Evolutionary conservation across 768 basidiomycete species (phyloP).

Genomic region (Mycena leptocephala): DNA sequence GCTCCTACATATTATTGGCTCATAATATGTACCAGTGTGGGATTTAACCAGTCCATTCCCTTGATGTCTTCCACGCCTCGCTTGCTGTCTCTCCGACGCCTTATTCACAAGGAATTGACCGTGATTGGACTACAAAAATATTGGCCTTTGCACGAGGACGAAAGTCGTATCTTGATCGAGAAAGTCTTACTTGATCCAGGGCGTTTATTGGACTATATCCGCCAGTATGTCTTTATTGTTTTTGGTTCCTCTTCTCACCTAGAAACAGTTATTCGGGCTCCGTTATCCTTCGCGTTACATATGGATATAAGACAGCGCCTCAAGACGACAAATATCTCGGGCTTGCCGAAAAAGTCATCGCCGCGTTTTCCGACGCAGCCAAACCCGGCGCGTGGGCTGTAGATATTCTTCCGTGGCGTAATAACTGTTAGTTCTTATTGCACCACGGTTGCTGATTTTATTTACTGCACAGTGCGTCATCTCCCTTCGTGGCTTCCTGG

Average conservation of each 20-base stretch:
- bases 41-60: not conserved
- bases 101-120: conserved; percentile 18
- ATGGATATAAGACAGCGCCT: conserved; percentile 34
- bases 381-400: conserved; percentile 37
- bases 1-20: not conserved
- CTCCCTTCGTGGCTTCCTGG: conserved; percentile 49
- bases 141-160: conserved; percentile 25
- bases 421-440: not conserved
- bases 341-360: conserved; percentile 43
- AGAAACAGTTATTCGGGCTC: conserved; percentile 29
- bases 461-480: conserved; percentile 36
- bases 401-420: conserved; percentile 36
- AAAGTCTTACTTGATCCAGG: not conserved
- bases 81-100: conserved; percentile 11
- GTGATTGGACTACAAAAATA: conserved; percentile 4
- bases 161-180: conserved; percentile 19
- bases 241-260: not conserved
- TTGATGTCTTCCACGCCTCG: conserved; percentile 12
- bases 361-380: conserved; percentile 39
- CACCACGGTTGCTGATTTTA: not conserved
- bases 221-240: not conserved
- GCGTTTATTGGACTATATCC: conserved; percentile 5
- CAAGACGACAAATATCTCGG: conserved; percentile 37
- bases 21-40: not conserved
- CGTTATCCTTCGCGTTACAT: conserved; percentile 37